Base-by-base conservation (phyloP, 139 green algal species). In the Micromonas pusilla region DNA sequence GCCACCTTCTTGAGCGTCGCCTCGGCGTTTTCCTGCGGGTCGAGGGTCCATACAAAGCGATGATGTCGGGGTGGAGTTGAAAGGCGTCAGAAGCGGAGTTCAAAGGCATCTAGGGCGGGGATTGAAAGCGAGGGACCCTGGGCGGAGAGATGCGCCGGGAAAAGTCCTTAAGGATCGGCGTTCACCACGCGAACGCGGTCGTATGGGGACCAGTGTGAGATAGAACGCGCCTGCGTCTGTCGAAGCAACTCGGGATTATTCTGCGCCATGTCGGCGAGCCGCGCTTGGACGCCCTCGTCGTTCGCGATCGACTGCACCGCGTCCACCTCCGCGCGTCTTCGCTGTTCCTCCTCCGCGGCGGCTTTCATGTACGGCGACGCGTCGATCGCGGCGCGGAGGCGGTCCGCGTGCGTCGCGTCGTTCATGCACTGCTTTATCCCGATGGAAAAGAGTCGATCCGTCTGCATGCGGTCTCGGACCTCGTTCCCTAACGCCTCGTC, bases 281-380 rank as follows among this genome's bases (percentile, higher is more conserved):
- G 28, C 63, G 6, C 28, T 20, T 70, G 28, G 63, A 70, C 28
- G 28, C 63, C 19, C 13, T 70, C 30, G 28, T 70, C 63, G 63
- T 20, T 16, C 30, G 13, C 9, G 63, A 70, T 16, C 28, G 63
- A 6, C 63, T 70, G 63, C 63, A 70, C 63, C 63, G 63, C 63
- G 63, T 70, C 63, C 6, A 9, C 19, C 63, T 39, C 28, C 63
- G 9, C 6, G 9, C 30, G 63, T 16, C 28, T 70, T 20, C 30
- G 28, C 13, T 6, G 9, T 20, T 6, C 28, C 28, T 70, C 63
- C 6, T 6, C 63, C 6, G 19, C 30, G 9, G 63, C 63, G 28
- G 28, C 30, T 70, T 70, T 6, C 63, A 70, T 70, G 63, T 70
- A 70, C 28, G 28, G 28, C 30, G 63, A 70, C 28, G 63, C 9